These are phyloP conservation scores for Ceratobasidium sp. DNA, from an alignment of 1,284 basidiomycete genomes.

Conservation along the genomic window DNA sequence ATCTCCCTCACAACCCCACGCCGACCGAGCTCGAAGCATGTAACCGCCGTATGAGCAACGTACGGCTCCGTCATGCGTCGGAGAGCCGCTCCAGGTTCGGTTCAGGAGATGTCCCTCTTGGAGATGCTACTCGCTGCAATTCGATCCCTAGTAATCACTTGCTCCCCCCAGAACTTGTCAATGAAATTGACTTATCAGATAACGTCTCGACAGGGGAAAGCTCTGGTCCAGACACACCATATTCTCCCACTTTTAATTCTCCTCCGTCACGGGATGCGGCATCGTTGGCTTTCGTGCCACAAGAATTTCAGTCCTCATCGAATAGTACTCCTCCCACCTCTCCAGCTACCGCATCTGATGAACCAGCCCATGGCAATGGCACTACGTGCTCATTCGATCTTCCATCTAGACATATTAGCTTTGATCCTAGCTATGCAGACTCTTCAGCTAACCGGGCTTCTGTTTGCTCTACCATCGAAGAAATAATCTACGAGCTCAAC, in stretches of 20 bases:
- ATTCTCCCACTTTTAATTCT: neutral
- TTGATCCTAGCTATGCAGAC: neutral
- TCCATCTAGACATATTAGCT: neutral
- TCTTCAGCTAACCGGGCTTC: neutral
- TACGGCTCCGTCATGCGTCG: neutral
- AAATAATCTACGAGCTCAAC: conserved; percentile 26
- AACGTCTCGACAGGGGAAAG: neutral
- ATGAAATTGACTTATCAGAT: neutral
- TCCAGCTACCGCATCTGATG: neutral
- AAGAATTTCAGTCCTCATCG: neutral
- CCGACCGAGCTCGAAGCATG: conserved; percentile 29
- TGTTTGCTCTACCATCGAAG: neutral
- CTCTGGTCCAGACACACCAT: conserved; percentile 21
- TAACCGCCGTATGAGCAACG: conserved; percentile 14
- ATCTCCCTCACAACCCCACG: conserved; percentile 37
- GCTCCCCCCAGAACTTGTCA: no score
- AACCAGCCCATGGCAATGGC: neutral
- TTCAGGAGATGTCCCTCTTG: no score
- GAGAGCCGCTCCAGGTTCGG: neutral
- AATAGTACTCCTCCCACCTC: neutral
- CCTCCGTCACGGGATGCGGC: neutral
- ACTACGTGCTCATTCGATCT: neutral
- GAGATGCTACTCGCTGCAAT: no score
- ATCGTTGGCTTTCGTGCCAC: neutral
- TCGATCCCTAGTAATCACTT: neutral